These are phyloP conservation scores for Heritiera littoralis DNA, from an alignment of 345 rosid species.

Conservation along the genomic window DNA sequence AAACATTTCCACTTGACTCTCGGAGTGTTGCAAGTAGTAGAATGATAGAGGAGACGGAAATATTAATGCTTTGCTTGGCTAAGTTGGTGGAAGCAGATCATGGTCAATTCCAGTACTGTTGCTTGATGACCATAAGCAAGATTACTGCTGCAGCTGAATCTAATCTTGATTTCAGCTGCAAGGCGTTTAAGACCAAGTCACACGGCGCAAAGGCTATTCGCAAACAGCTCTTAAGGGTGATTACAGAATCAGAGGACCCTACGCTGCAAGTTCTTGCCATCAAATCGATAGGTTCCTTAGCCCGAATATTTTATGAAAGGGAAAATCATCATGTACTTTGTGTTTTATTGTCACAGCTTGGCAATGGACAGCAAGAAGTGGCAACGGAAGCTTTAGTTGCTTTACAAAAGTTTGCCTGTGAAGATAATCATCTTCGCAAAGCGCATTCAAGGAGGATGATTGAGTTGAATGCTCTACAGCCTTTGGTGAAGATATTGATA, in stretches of 20 bases:
- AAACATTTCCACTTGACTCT: conserved; percentile 27
- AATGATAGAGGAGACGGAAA: conserved; percentile 68
- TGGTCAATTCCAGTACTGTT: too few species aligned
- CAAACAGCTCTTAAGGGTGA: conserved; percentile 63
- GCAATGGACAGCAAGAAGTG: conserved; percentile 50
- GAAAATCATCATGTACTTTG: conserved; percentile 54
- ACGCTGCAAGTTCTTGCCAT: conserved; percentile 57
- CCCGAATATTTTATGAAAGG: conserved; percentile 74
- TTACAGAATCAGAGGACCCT: conserved; percentile 38
- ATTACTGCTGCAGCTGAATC: conserved; percentile 70
- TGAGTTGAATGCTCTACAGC: conserved; percentile 44
- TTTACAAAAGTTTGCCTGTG: conserved; percentile 58
- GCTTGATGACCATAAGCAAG: conserved; percentile 48
- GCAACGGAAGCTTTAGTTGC: conserved; percentile 67
- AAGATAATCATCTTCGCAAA: conserved; percentile 49
- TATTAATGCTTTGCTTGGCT: conserved; percentile 47
- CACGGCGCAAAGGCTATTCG: conserved; percentile 77
- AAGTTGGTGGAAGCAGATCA: too few species aligned
- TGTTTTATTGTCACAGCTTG: conserved; percentile 55
- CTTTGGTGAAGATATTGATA: conserved; percentile 53
- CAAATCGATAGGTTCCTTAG: conserved; percentile 70
- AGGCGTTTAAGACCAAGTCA: conserved; percentile 68
- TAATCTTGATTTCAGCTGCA: conserved; percentile 61
- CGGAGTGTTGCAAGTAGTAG: conserved; percentile 58
- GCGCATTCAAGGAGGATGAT: conserved; percentile 68